These are phyloP conservation scores for Cladosporium sp. DNA, from an alignment of 2,329 filamentous ascomycete species.

Conservation along the genomic window DNA sequence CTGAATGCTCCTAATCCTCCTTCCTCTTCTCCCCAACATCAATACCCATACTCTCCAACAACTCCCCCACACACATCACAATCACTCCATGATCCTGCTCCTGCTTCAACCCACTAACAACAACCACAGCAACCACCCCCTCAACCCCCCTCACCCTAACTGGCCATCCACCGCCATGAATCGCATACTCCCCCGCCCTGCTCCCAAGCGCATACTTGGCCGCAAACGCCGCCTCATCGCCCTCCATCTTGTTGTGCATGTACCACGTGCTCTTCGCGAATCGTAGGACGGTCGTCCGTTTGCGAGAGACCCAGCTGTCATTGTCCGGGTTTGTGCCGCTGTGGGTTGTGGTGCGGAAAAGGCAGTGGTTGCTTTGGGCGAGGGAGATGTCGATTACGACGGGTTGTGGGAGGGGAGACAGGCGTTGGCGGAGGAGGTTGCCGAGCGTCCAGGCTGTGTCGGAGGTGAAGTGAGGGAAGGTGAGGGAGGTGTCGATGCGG, in stretches of 20 bases:
- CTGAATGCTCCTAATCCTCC: conserved; percentile 34
- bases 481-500: conserved; percentile 40
- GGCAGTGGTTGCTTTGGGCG: conserved; percentile 44
- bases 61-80: conserved; percentile 61
- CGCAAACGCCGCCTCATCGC: conserved; percentile 62
- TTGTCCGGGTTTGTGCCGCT: conserved; percentile 63
- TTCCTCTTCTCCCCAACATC: conserved; percentile 31
- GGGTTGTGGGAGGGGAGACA: conserved; percentile 52
- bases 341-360: conserved; percentile 68
- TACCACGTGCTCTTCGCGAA: conserved; percentile 69
- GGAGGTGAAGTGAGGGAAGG: conserved; percentile 56
- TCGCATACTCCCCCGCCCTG: conserved; percentile 61
- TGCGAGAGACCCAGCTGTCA: conserved; percentile 56
- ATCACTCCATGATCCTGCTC: conserved; percentile 74
- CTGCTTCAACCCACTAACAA: conserved; percentile 72
- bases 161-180: conserved; percentile 73
- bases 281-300: conserved; percentile 66
- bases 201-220: conserved; percentile 60
- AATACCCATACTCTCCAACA: conserved; percentile 35
- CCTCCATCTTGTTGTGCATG: conserved; percentile 62
- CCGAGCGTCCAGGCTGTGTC: conserved; percentile 64
- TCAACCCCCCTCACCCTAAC: conserved; percentile 69
- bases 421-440: conserved; percentile 59
- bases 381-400: conserved; percentile 62
- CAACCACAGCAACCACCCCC: conserved; percentile 68